phyloP scores from a whole-genome alignment of 2,329 filamentous ascomycete genomes.

The Passalora sequoiae region DNA sequence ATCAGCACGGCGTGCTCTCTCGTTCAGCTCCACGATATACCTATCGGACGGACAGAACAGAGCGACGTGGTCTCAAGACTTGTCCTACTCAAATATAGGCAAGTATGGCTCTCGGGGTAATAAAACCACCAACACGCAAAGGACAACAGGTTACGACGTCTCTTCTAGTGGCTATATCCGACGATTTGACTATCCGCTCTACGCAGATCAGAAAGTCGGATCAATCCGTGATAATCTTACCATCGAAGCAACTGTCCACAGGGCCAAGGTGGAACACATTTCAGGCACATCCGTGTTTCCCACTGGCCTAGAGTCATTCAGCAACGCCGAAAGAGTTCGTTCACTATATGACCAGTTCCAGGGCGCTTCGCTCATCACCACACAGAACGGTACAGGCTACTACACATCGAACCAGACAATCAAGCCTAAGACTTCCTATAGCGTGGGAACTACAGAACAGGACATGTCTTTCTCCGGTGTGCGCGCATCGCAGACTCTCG shows the following conservation, averaged over 20 bases:
- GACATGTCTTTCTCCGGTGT: slow-evolving; percentile 52
- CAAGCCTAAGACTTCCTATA: slow-evolving; percentile 46
- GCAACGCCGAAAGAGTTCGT: not conserved
- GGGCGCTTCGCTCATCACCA: slow-evolving; percentile 46
- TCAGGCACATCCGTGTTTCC: slow-evolving; percentile 51
- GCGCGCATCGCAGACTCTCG: slow-evolving; percentile 22
- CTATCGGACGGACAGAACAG: slow-evolving; percentile 43
- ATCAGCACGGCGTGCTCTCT: slow-evolving; percentile 51
- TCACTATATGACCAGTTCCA: slow-evolving; percentile 24
- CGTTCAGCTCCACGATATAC: slow-evolving; percentile 49
- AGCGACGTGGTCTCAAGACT: slow-evolving; percentile 55
- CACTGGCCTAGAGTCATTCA: slow-evolving; percentile 56
- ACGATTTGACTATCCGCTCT: slow-evolving; percentile 57
- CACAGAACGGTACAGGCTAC: slow-evolving; percentile 53
- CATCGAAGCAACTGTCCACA: slow-evolving; percentile 45
- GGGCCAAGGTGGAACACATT: slow-evolving; percentile 46
- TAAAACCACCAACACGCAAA: slow-evolving; percentile 50
- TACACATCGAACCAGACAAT: slow-evolving; percentile 49
- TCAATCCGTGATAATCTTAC: slow-evolving; percentile 40
- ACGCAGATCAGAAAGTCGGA: slow-evolving; percentile 50
- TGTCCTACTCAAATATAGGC: slow-evolving; percentile 54
- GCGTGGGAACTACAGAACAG: slow-evolving; percentile 55
- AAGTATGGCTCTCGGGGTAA: slow-evolving; percentile 51
- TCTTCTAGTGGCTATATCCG: slow-evolving; percentile 36
- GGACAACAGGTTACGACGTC: slow-evolving; percentile 47